A percentile compares a stretch with the other conserved stretches of the same genome.
phyloP scores from a whole-genome alignment of 345 rosid species.

The Psidium friedrichsthalianum region DNA sequence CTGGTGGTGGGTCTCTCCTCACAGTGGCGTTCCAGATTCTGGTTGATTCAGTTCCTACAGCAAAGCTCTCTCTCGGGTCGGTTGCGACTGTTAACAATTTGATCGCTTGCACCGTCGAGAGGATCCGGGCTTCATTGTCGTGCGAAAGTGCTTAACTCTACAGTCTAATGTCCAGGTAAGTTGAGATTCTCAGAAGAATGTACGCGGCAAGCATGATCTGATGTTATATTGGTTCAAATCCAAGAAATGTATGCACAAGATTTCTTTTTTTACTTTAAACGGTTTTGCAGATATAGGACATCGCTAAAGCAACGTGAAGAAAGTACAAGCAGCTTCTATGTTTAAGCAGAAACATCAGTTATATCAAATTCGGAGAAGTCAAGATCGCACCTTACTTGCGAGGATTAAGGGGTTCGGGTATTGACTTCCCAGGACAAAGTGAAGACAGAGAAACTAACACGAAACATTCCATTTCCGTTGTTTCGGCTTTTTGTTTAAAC shows the following conservation, averaged over 20 bases:
- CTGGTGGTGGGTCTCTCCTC: slow-evolving; percentile 57
- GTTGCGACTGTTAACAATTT: slow-evolving; percentile 72
- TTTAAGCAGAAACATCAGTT: background rate
- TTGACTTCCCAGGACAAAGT: slow-evolving; percentile 43
- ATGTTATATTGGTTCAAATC: background rate
- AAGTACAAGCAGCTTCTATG: background rate
- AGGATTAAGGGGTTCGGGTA: slow-evolving; percentile 42
- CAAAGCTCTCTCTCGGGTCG: slow-evolving; percentile 70
- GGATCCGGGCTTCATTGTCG: slow-evolving; percentile 50
- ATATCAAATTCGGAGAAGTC: slow-evolving; percentile 19
- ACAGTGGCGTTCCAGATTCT: slow-evolving; percentile 79
- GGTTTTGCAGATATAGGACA: background rate
- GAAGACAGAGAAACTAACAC: background rate
- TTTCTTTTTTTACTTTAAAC: background rate
- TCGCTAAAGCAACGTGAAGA: background rate
- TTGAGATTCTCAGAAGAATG: background rate
- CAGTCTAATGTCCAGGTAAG: background rate
- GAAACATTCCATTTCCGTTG: background rate
- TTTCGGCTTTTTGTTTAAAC: background rate
- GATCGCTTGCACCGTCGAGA: slow-evolving; percentile 70
- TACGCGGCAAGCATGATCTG: background rate
- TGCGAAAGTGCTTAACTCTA: slow-evolving; percentile 17
- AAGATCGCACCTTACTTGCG: slow-evolving; percentile 41
- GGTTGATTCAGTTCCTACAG: slow-evolving; percentile 67
- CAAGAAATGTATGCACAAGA: background rate